phyloP scores from a whole-genome alignment of 345 rosid species.

The Acer saccharum region DNA sequence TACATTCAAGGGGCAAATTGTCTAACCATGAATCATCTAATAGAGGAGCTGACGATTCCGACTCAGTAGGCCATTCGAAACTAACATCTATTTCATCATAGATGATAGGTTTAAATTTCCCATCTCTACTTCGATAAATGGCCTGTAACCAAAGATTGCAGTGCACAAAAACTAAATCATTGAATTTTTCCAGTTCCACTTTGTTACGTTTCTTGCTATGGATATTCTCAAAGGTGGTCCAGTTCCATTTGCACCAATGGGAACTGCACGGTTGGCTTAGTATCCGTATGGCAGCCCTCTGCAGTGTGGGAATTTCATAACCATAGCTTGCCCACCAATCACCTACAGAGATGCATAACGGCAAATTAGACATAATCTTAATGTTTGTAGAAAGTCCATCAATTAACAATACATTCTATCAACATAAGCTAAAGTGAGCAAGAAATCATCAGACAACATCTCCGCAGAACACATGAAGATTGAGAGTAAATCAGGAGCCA shows the following conservation, averaged over 20 bases:
- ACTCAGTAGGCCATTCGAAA: constrained; percentile 56
- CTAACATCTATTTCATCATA: constrained; percentile 56
- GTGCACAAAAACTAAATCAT: constrained; percentile 48
- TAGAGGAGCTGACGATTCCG: constrained; percentile 40
- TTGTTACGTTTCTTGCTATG: constrained; percentile 41
- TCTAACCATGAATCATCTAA: constrained; percentile 58
- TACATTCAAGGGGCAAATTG: constrained; percentile 38
- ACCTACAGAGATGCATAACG: constrained; percentile 31
- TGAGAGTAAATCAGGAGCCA: neutral
- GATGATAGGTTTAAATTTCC: constrained; percentile 43
- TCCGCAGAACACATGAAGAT: neutral
- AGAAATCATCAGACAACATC: constrained; percentile 14
- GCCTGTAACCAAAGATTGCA: constrained; percentile 61
- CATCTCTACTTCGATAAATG: constrained; percentile 32
- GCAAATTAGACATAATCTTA: constrained; percentile 4
- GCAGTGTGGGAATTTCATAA: constrained; percentile 52
- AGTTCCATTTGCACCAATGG: constrained; percentile 49
- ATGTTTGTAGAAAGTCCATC: neutral
- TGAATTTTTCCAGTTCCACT: constrained; percentile 32
- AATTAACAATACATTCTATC: neutral
- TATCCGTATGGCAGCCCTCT: constrained; percentile 48
- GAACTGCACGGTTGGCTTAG: constrained; percentile 57
- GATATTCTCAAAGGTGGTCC: constrained; percentile 46
- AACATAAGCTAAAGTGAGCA: constrained; percentile 3
- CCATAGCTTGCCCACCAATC: constrained; percentile 64